A percentile compares a stretch with the other conserved stretches of the same genome.
Evolutionary conservation across 495 filamentous ascomycete genomes (phyloP).

Genomic region (Annulohypoxylon nitens): DNA sequence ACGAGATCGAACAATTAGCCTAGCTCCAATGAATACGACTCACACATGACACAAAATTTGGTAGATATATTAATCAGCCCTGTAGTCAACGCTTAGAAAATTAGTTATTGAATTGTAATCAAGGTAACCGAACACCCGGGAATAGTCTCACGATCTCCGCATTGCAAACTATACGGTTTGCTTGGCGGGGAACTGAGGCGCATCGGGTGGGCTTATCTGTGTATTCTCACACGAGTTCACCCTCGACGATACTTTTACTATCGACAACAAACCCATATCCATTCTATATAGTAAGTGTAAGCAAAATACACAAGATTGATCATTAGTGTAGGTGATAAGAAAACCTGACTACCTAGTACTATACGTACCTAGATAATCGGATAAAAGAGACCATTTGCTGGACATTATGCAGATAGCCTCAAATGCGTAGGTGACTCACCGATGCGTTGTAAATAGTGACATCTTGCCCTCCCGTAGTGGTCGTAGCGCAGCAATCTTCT

Average conservation of each 20-base stretch:
- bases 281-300: conserved; percentile 16
- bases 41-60: not conserved
- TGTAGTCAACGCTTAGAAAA: not conserved
- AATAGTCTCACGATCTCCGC: not conserved
- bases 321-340: not conserved
- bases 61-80: conserved; percentile 1
- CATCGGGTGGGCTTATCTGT: not conserved
- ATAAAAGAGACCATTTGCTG: not conserved
- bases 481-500: conserved; percentile 67
- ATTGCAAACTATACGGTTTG: not conserved
- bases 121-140: not conserved
- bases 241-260: conserved; percentile 30
- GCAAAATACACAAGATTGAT: not conserved
- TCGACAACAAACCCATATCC: conserved; percentile 36
- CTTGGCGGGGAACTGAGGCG: not conserved
- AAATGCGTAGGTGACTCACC: conserved; percentile 43
- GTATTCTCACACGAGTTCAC: conserved; percentile 2
- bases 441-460: conserved; percentile 50
- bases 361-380: not conserved
- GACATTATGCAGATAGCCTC: not conserved
- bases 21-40: conserved; percentile 8
- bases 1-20: not conserved
- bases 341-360: not conserved
- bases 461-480: conserved; percentile 53
- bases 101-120: conserved; percentile 5